phyloP scores from a whole-genome alignment of 306 rosid genomes.

The Sphenostylis stenocarpa region DNA sequence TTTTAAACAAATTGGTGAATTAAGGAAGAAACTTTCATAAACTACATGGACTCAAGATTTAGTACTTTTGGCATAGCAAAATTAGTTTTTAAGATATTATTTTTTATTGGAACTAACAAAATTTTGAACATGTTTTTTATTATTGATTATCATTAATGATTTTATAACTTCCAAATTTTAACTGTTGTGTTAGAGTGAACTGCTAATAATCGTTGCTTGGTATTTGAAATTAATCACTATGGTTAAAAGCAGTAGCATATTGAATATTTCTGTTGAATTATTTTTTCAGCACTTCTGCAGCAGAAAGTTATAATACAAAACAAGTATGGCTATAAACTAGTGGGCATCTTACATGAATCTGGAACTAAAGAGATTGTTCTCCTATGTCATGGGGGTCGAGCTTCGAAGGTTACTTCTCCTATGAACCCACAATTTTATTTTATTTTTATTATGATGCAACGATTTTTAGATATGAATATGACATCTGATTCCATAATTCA shows the following conservation, averaged over 20 bases:
- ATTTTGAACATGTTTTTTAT: too few species aligned
- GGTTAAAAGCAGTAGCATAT: background rate
- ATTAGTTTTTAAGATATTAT: too few species aligned
- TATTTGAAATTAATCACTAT: background rate
- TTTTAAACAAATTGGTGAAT: too few species aligned
- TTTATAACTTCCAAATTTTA: too few species aligned
- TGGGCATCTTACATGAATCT: conserved; percentile 74
- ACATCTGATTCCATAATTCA: background rate
- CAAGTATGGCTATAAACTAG: conserved; percentile 64
- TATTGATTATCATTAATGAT: too few species aligned
- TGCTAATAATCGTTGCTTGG: too few species aligned
- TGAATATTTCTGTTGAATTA: conserved; percentile 24
- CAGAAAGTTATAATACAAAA: conserved; percentile 52
- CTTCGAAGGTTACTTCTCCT: conserved; percentile 58
- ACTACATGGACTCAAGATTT: too few species aligned
- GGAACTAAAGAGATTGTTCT: conserved; percentile 62
- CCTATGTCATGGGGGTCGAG: conserved; percentile 71
- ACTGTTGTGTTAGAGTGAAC: background rate
- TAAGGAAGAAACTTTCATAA: too few species aligned
- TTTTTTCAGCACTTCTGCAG: conserved; percentile 44
- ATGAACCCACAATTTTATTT: background rate
- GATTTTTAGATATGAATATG: background rate
- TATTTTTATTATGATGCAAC: background rate
- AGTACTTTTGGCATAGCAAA: too few species aligned
- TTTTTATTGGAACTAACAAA: too few species aligned